Evolutionary conservation across 2,329 filamentous ascomycete genomes (phyloP), one percentile per base, ranked within the genome.

Genomic region (Eurotiales sp.): DNA sequence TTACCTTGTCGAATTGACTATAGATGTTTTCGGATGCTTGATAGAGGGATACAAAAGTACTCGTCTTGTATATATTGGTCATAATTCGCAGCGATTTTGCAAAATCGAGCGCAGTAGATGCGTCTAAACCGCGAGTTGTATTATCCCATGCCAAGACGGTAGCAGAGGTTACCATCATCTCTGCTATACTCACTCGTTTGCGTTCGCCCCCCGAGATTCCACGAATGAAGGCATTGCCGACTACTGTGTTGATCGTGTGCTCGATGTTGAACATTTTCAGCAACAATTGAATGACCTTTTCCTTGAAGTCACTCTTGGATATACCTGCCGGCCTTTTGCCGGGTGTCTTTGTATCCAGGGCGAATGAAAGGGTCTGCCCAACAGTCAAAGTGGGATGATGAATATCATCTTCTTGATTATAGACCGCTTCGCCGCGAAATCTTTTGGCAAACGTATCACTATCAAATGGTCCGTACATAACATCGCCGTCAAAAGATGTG

Each of bases 251-350:
- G 46, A 83, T 80, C 0, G 90, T 95, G 68, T 96, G 90, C 67
- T 91, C 87, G 49, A 96, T 95, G 64, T 92, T 93, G 77, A 96
- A 95, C 87, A 95, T 93, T 63, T 88, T 89, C 46, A 96, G 76
- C 53, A 96, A 77, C 61, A 86, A 81, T 15, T 82, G 78, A 55
- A 91, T 75, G 52, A 95, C 83, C 59, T 84, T 83, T 45, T 87
- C 78, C 72, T 62, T 30, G 71, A 68, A 53, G 5, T 47, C 52
- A 8, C 47, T 47, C 22, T 50, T 51, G 15, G 52, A 42, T 15
- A 54, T 30, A 19, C 88, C 88, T 3, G 78, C 81, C 0, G 88
- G 87, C 42, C 89, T 78, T 68, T 91, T 90, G 14, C 86, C 85
- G 5, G 91, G 90, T 12, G 88, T 85, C 71, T 95, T 95, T 27